Evolutionary conservation across 169 alveolate species (phyloP), one percentile per base, ranked within the genome.

Genomic region (Neospora caninum): DNA sequence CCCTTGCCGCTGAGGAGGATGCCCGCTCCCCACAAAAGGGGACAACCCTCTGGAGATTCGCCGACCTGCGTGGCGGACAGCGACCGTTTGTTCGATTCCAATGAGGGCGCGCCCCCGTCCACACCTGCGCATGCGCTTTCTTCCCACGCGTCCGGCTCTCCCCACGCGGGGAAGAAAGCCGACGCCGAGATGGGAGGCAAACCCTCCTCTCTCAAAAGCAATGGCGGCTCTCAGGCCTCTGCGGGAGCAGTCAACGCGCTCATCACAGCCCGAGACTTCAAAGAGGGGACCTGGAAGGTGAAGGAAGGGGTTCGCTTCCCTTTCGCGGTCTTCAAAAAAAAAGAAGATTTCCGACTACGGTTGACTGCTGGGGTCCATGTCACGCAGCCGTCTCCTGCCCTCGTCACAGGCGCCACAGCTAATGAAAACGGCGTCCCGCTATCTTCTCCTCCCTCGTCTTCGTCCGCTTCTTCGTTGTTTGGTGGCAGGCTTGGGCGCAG

Each of bases 271-370:
- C 49, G 45, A 20, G 86, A 78, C 45, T 78, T 78, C 49, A 43
- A 20, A 10, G 86, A n/a, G 45, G 86, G 86, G 31, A 78, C 39
- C 29, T 78, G 86, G 86, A 78, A 38, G 27, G 86, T 78, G 27
- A 78, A 38, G 86, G 86, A 78, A 10, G 86, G 49, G 20, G 86
- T 78, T 6, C 27, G 49, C 39, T 78, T 78, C 86, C 86, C 86
- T 18, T 22, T 78, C n/a, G 45, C 45, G n/a, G 86, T 38, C 86
- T 78, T 78, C 86, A 78, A 38, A 78, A 38, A n/a, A 25, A 78
- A 78, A 78, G 86, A 78, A 38, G 86, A 78, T 43, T 78, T 78
- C 86, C 39, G 86, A 0, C n/a, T 78, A 0, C 41, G 45, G 31
- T 25, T 78, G 49, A 78, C 86, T 16, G 45, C 49, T n/a, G 86